A percentile compares a stretch with the other conserved stretches of the same genome.
phyloP scores from a whole-genome alignment of 805 yeast species.

The Lachancea cidri region DNA sequence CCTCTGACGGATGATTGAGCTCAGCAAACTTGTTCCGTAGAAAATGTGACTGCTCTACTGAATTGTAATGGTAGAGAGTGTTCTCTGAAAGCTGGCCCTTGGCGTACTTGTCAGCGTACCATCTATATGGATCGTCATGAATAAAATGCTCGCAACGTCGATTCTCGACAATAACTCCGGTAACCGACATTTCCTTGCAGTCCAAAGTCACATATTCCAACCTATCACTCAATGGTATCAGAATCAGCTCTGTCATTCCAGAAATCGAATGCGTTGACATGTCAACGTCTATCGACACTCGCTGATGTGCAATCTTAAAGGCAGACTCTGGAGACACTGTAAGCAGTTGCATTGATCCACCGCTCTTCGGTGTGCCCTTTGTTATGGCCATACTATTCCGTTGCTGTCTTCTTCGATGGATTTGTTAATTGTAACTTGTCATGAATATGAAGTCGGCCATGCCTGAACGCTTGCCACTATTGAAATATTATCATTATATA shows the following conservation, averaged over 20 bases:
- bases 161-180: conserved; percentile 60
- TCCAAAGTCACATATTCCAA: conserved; percentile 65
- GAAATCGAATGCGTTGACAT: conserved; percentile 49
- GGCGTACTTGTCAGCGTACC: conserved; percentile 14
- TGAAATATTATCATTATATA: not conserved
- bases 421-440: not conserved
- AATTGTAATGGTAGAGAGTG: conserved; percentile 19
- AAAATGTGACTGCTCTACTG: conserved; percentile 32
- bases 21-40: conserved; percentile 29
- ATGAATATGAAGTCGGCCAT: not conserved
- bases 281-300: conserved; percentile 75
- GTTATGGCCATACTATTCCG: conserved; percentile 21
- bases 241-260: conserved; percentile 80
- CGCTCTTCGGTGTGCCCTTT: conserved; percentile 25
- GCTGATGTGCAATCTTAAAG: conserved; percentile 78
- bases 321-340: conserved; percentile 15
- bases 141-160: conserved; percentile 37
- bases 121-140: conserved; percentile 28
- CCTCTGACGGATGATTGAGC: conserved; percentile 25
- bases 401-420: not conserved
- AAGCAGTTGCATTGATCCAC: conserved; percentile 13
- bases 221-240: conserved; percentile 60
- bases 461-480: not conserved
- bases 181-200: conserved; percentile 68
- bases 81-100: conserved; percentile 8